A percentile compares a stretch with the other conserved stretches of the same genome.
Evolutionary conservation across 2,329 filamentous ascomycete species (phyloP).

Genomic region (Penicillium sp.): DNA sequence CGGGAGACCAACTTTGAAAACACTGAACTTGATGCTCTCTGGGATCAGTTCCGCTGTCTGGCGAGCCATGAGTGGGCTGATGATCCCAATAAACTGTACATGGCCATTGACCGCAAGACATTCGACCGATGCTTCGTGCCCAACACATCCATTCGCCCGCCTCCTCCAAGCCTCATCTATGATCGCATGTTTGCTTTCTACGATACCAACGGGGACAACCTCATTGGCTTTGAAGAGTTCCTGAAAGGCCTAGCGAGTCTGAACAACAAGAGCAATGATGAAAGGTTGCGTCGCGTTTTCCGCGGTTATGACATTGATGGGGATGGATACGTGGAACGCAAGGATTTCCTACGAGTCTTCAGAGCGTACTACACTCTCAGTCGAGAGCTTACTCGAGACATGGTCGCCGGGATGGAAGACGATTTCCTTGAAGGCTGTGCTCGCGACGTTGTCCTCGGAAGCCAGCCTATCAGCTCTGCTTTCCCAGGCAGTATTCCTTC

Average conservation of each 20-base stretch:
- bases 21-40: constrained; percentile 86
- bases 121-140: constrained; percentile 91
- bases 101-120: constrained; percentile 88
- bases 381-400: constrained; percentile 84
- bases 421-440: constrained; percentile 75
- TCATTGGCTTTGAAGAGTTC: constrained; percentile 93
- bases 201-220: constrained; percentile 82
- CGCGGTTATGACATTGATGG: constrained; percentile 87
- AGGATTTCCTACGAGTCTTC: constrained; percentile 89
- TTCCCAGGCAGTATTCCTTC: constrained; percentile 69
- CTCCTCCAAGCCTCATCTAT: constrained; percentile 84
- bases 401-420: constrained; percentile 75
- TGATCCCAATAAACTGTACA: constrained; percentile 73
- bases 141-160: constrained; percentile 75
- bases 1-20: constrained; percentile 77
- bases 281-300: constrained; percentile 74
- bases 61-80: constrained; percentile 81
- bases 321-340: constrained; percentile 81
- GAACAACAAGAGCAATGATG: constrained; percentile 59
- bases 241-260: constrained; percentile 74
- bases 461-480: constrained; percentile 77
- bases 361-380: constrained; percentile 89
- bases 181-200: constrained; percentile 98
- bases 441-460: constrained; percentile 72
- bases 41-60: constrained; percentile 96